Percentiles rank a stretch among this genome's conserved stretches.
phyloP scores from a whole-genome alignment of 495 filamentous ascomycete genomes.

The Cercophora scortea region DNA sequence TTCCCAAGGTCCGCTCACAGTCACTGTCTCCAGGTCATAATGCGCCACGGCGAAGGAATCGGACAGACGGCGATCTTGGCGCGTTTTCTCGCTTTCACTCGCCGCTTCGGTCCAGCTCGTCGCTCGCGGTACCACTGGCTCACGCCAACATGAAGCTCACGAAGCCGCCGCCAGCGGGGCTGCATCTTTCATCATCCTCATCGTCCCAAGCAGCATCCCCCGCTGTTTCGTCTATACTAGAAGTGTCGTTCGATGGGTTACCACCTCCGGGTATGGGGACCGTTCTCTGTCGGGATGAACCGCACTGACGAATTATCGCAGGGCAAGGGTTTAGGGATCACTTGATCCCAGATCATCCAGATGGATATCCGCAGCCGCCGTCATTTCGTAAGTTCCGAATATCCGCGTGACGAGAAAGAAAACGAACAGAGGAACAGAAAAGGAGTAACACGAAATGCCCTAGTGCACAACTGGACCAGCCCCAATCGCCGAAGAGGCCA shows the following conservation, averaged over 20 bases:
- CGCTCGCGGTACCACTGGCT: too few relatives aligned
- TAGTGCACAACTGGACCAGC: constrained; percentile 9
- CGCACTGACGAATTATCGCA: background rate
- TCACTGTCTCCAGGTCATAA: too few relatives aligned
- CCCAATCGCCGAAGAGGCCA: constrained; percentile 8
- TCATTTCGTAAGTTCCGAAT: constrained; percentile 12
- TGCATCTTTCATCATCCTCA: too few relatives aligned
- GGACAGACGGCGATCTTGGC: background rate
- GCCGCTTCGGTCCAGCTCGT: too few relatives aligned
- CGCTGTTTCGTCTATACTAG: too few relatives aligned
- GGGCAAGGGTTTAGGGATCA: background rate
- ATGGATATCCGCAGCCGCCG: constrained; percentile 12
- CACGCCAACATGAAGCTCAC: too few relatives aligned
- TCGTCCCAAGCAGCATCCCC: too few relatives aligned
- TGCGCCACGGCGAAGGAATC: background rate
- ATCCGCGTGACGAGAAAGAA: background rate
- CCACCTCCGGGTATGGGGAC: background rate
- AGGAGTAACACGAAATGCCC: background rate
- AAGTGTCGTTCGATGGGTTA: background rate
- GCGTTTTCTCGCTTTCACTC: too few relatives aligned
- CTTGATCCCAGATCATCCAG: constrained; percentile 10
- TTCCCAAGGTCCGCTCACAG: too few relatives aligned
- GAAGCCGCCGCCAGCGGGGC: too few relatives aligned
- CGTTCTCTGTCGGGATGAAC: background rate
- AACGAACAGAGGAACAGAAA: background rate